Evolutionary conservation across 306 rosid genomes (phyloP).

Genomic region (Dryas alaskensis): DNA sequence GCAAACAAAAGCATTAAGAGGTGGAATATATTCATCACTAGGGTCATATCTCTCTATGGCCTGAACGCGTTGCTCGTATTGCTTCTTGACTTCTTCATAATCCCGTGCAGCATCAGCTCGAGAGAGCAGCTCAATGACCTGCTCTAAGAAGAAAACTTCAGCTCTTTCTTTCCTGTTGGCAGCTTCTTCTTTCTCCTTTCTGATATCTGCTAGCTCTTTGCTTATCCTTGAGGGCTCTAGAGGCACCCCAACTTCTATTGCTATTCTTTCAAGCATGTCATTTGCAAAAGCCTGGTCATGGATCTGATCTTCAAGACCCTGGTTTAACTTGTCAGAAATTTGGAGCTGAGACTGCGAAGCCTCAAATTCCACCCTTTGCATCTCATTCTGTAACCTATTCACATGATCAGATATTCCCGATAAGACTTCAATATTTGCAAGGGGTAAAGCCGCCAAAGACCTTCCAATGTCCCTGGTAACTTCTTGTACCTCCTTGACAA

Average conservation of each 20-base stretch:
- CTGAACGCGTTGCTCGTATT: constrained; percentile 56
- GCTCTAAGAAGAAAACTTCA: constrained; percentile 63
- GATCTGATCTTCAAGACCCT: constrained; percentile 64
- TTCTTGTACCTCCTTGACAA: constrained; percentile 66
- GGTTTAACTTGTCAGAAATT: constrained; percentile 59
- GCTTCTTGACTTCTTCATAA: constrained; percentile 66
- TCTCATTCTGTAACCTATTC: constrained; percentile 57
- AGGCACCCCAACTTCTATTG: constrained; percentile 81
- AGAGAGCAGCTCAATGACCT: constrained; percentile 76
- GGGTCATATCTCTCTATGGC: constrained; percentile 53
- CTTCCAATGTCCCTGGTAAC: constrained; percentile 74
- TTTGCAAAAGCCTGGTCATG: constrained; percentile 77
- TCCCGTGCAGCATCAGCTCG: constrained; percentile 87
- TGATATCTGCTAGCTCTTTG: constrained; percentile 71
- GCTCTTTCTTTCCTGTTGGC: constrained; percentile 61
- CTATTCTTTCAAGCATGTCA: constrained; percentile 62
- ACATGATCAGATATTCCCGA: constrained; percentile 74
- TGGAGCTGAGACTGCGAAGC: constrained; percentile 61
- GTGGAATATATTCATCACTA: constrained; percentile 51
- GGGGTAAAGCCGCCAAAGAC: constrained; percentile 54
- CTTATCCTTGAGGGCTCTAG: constrained; percentile 75
- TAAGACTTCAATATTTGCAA: constrained; percentile 63
- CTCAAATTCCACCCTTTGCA: constrained; percentile 83
- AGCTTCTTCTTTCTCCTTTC: constrained; percentile 80
- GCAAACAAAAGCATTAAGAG: constrained; percentile 63